Base-by-base conservation (phyloP, 345 rosid genomes). In the Pelargonium nanum region DNA sequence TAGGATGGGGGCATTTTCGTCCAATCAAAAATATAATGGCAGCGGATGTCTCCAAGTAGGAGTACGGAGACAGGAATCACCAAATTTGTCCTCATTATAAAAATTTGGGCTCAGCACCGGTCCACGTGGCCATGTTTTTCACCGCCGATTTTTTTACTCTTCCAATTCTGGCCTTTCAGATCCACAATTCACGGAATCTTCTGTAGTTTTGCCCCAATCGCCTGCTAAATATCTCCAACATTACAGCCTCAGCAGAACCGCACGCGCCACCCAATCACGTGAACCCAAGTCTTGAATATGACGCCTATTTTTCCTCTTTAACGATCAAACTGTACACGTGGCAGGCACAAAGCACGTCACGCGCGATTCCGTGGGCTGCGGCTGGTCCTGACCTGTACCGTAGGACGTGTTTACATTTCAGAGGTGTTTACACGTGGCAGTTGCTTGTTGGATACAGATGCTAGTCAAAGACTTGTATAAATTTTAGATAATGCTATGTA, bases 101-200 rank as follows among this genome's bases (percentile, higher is more conserved):
- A 24, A 32, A 55, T 15, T 21, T 34, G 26, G 65, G 63, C 25
- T 25, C 44, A 6, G 53, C 8, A 40, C 56, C 21, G 1, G 0
- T 68, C 80, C 80, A 77, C 81, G 82, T 77, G 81, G 78, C 34
- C 48, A 63, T 77, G 68, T 68, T 58, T 54, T 64, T 25, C 5
- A 70, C 77, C 77, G 50, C 59, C 13, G 0, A 55, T 26, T 28
- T 65, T n/a, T 22, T 20, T 22, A 15, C 15, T 32, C n/a, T 22
- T 54, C 63, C 19, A 64, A 66, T 67, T 59, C 61, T 6, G 21
- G 12, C 69, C 74, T 20, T 53, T 32, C 66, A 72, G 72, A 68
- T 69, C 76, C 80, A 65, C 45, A 26, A 58, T 68, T 70, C 63
- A 61, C 77, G 80, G 77, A 59, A 65, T 54, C 26, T 5, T 24